A percentile compares a stretch with the other conserved stretches of the same genome.
Evolutionary conservation across 2,329 filamentous ascomycete species (phyloP).

Genomic region (Trichoderma breve): DNA sequence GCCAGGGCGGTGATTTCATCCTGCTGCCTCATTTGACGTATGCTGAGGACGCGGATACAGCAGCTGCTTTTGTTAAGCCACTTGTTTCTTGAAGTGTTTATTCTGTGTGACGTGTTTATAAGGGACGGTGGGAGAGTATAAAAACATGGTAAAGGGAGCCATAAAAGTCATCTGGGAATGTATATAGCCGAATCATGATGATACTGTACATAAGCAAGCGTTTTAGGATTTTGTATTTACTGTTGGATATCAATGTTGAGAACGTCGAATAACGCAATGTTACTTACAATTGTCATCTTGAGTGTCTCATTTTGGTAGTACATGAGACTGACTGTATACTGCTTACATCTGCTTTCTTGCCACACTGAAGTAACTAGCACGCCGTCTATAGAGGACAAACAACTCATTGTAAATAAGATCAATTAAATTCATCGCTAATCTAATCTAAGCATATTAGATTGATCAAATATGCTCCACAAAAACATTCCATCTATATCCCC

Average conservation of each 20-base stretch:
- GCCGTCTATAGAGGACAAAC: fast-evolving
- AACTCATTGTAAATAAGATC: not conserved
- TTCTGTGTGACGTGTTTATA: not conserved
- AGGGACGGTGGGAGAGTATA: not conserved
- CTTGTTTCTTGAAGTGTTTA: not conserved
- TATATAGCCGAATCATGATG: slow-evolving; percentile 2
- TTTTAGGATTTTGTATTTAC: not conserved
- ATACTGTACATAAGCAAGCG: slow-evolving; percentile 6
- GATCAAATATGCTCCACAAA: not conserved
- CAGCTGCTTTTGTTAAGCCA: slow-evolving; percentile 25
- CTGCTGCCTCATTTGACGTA: slow-evolving; percentile 30
- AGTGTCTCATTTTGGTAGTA: not conserved
- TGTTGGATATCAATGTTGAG: not conserved
- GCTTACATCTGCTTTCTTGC: not conserved
- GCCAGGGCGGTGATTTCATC: slow-evolving; percentile 30
- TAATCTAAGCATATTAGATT: not conserved
- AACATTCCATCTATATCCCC: not conserved
- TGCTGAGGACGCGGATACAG: slow-evolving; percentile 24
- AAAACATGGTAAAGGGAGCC: not conserved
- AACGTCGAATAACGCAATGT: too few species aligned
- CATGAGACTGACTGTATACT: not conserved
- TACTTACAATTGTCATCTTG: not conserved
- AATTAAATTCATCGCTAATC: not conserved
- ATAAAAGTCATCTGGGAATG: not conserved
- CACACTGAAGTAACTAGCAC: too few species aligned